phyloP scores from a whole-genome alignment of 2,329 filamentous ascomycete species.

The Fusarium circinatum region DNA sequence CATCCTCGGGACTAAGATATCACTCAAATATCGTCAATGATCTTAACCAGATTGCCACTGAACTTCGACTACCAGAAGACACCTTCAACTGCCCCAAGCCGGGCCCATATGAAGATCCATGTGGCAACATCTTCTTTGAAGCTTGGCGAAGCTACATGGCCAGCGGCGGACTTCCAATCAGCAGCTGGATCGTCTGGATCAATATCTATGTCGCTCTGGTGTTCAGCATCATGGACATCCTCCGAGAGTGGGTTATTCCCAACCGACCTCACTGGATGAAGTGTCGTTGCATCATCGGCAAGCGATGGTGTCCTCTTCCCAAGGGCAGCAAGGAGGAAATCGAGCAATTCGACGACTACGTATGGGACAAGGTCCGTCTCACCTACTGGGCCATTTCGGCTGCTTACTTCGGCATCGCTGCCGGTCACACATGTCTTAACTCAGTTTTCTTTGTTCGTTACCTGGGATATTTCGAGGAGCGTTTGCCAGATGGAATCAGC shows the following conservation, averaged over 20 bases:
- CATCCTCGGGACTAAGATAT: slow-evolving; percentile 25
- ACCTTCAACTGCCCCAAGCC: slow-evolving; percentile 33
- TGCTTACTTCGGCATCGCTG: slow-evolving; percentile 31
- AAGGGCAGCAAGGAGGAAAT: slow-evolving; percentile 43
- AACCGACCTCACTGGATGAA: slow-evolving; percentile 43
- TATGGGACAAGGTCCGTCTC: slow-evolving; percentile 42
- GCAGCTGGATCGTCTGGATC: slow-evolving; percentile 31
- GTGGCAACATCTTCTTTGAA: slow-evolving; percentile 44
- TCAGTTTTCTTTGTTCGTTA: slow-evolving; percentile 32
- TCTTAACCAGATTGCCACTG: slow-evolving; percentile 36
- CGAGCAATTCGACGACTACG: slow-evolving; percentile 40
- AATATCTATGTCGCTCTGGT: slow-evolving; percentile 26
- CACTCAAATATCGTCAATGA: slow-evolving; percentile 31
- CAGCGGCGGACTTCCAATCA: slow-evolving; percentile 20
- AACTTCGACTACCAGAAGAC: slow-evolving; percentile 37
- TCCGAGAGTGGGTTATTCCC: slow-evolving; percentile 41
- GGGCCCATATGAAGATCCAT: slow-evolving; percentile 30
- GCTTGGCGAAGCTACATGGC: slow-evolving; percentile 38
- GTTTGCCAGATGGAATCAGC: slow-evolving; percentile 39
- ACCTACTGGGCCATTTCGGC: slow-evolving; percentile 39
- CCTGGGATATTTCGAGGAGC: slow-evolving; percentile 31
- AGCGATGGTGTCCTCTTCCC: slow-evolving; percentile 40
- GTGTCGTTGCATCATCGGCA: slow-evolving; percentile 41
- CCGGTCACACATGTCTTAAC: slow-evolving; percentile 29
- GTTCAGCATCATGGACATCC: slow-evolving; percentile 19